phyloP scores from a whole-genome alignment of 768 basidiomycete species.

The Mycena amicta region DNA sequence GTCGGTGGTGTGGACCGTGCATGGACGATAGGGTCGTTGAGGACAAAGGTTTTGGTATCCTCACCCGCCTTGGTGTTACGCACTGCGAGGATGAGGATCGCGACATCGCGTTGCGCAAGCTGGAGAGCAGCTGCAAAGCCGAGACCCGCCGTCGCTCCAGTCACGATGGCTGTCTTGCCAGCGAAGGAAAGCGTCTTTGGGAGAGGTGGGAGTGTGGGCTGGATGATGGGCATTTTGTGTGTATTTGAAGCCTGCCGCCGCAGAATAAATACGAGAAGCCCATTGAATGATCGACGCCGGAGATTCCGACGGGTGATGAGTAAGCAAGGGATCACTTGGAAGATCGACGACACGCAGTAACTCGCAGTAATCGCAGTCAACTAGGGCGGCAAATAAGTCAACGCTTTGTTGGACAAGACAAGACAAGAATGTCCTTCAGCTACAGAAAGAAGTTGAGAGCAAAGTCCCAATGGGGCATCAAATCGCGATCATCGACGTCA shows the following conservation, averaged over 20 bases:
- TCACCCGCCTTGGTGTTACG: conserved; percentile 16
- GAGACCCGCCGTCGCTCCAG: conserved; percentile 23
- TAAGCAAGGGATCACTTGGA: too few relatives aligned
- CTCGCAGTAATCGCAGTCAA: too few relatives aligned
- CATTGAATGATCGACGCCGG: too few relatives aligned
- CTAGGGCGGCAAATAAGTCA: too few relatives aligned
- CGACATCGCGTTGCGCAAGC: conserved; percentile 17
- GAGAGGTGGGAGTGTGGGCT: conserved; percentile 16
- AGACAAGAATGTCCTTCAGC: too few relatives aligned
- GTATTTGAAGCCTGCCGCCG: too few relatives aligned
- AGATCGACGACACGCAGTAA: too few relatives aligned
- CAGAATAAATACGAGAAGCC: too few relatives aligned
- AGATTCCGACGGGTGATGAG: too few relatives aligned
- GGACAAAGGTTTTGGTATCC: conserved; percentile 10
- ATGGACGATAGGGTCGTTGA: conserved; percentile 19
- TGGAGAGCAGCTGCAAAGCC: conserved; percentile 20
- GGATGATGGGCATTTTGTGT: conserved; percentile 19
- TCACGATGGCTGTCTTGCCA: conserved; percentile 37
- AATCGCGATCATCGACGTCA: conserved; percentile 5
- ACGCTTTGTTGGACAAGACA: too few relatives aligned
- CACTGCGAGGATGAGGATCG: conserved; percentile 24
- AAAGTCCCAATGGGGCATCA: background rate
- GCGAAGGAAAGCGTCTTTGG: conserved; percentile 20
- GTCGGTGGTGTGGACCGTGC: conserved; percentile 5
- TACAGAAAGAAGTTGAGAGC: background rate